Base-by-base conservation (phyloP, 257 asterid species). In the Solanum rostratum region DNA sequence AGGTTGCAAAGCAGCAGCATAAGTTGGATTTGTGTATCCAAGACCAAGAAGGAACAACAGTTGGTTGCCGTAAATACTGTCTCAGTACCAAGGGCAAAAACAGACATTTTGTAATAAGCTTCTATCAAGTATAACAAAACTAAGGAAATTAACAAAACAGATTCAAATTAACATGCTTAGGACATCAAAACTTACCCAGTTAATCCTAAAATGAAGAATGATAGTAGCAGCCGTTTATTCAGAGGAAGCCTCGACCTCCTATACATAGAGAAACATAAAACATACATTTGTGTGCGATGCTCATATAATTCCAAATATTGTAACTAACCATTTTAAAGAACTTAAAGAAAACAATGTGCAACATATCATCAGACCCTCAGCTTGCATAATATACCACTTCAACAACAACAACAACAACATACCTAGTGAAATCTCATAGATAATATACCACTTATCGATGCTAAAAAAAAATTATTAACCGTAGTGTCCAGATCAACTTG, bases 1-100 rank as follows among this genome's bases (percentile, higher is more conserved):
- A 50, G 99, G 99, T 88, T 96, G 99, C 84, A 95, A 89, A 69
- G 99, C 99, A 81, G 99, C 98, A 88, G 99, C 99, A 84, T 97
- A 97, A 52, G 95, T 86, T 52, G 99, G 99, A 91, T 91, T 97
- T 15, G 99, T 97, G 92, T 94, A 94, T 85, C 95, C 98, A 84
- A 97, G 98, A 83, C 99, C 99, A 84, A 94, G 68, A 79, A 97
- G 97, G 92, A 97, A 97, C 91, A 97, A 88, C 74, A 97, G 97
- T 83, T 97, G 99, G 88, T 95, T 97, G 52, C 98, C 98, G 2
- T 94, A 97, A 86, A 97, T 91, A 90, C 99, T 97, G 87, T 70
- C 57, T 71, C 88, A 89, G 46, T 76, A 65, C 59, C 79, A 84
- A 84, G 49, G 83, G 85, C 22, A 24, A 83, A 45, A 82, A 63